Base-by-base conservation (phyloP, 371 early-diverging fungal genomes). In the Nematocida minor region DNA sequence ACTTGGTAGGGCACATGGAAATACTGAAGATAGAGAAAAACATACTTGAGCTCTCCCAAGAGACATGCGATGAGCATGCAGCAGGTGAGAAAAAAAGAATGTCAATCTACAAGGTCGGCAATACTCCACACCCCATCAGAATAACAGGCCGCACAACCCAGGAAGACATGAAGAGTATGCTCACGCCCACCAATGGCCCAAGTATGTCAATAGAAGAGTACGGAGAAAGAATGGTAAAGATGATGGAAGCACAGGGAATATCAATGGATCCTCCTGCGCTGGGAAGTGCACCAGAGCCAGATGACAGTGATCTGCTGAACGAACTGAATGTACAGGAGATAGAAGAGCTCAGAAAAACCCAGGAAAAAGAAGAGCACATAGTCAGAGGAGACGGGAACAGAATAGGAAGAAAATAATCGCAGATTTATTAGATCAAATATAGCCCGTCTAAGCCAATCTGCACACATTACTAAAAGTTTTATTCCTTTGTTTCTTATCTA, bases 161-260 rank as follows among this genome's bases (percentile, higher is more conserved):
- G 4, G 36, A 62, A 36, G 77, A 74, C 7, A 63, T 64, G 29
- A 7, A 49, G 44, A 42, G n/a, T 27, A 42, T 74, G 29, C 77
- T 74, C n/a, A 36, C 41, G 14, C 46, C 6, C 7, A 38, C 48
- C 11, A 63, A 63, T 34, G 69, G 48, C 7, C 46, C 41, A 9
- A 62, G 14, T n/a, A 74, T 74, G 77, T 20, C 77, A 27, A 62
- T 74, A 46, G 77, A 74, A 34, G 48, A 74, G 53, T 74, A 74
- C 44, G 77, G 77, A n/a, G 77, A 74, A 36, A 63, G 66, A 49
- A 62, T 74, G 36, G 38, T 70, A 25, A 60, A 44, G 14, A n/a
- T 42, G 22, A 60, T 60, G 66, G 54, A 60, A 51, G 20, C 46
- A 29, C 18, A 16, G 41, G 44, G 41, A 7, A 22, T 31, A 66